Evolutionary conservation across 108 stramenopile species (phyloP), one percentile per base, ranked within the genome.

Genomic region (Pseudonitzschia delicatissima): DNA sequence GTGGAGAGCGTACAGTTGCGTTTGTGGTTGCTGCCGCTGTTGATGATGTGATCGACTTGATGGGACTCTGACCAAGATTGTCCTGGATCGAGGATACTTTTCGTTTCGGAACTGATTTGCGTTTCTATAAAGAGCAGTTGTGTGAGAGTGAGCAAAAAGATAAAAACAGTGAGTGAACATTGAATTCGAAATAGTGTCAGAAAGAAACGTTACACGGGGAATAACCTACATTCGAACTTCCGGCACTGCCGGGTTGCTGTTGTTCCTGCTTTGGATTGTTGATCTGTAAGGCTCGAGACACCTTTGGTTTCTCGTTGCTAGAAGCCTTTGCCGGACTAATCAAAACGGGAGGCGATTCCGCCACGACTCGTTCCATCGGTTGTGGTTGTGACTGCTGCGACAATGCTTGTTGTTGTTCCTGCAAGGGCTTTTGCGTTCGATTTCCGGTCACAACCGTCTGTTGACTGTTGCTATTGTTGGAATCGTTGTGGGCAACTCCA

Each of bases 101-200:
- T 1, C 74, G 74, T 52, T 83, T 83, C 64, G 82, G 82, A 5
- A 66, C 68, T 0, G 77, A 76, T 49, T 82, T 82, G 47, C 82
- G 82, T 64, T 79, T 78, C 80, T 70, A 45, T 6, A 48, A 2
- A 23, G 20, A 21, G 47, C 23, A 17, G 7, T 21, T 48, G 47
- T 23, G n/a, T 48, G 4, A 6, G 8, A 26, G 23, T 36, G 26
- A 0, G 21, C 17, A 20, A 13, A 37, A 34, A 57, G 18, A 31
- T 23, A 2, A 20, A 26, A 5, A 49, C 26, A 8, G 50, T 25
- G 35, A 55, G 33, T 49, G 20, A 37, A 28, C 20, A n/a, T 17
- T 36, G 28, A 67, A 27, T 12, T n/a, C 20, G 29, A 65, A 21
- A 64, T 29, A 12, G 21, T 27, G 17, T 15, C 27, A 50, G 2